phyloP scores from a whole-genome alignment of 2,329 filamentous ascomycete species.

The Ampelomyces quisqualis region DNA sequence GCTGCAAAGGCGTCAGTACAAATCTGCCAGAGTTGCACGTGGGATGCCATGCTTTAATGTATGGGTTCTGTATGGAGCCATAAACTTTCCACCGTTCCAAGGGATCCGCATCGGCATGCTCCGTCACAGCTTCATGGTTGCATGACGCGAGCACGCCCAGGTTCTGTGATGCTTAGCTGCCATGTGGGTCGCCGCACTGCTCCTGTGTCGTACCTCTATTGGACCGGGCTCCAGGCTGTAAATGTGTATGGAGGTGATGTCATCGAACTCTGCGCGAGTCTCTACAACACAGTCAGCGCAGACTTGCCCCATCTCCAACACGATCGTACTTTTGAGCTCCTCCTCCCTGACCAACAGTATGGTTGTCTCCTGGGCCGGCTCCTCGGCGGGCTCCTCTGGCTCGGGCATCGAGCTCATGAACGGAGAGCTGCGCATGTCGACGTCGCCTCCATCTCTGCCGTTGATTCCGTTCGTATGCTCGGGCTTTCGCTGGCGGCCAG shows the following conservation, averaged over 20 bases:
- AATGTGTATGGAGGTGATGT: slow-evolving; percentile 77
- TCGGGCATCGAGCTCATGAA: slow-evolving; percentile 67
- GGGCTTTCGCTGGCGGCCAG: slow-evolving; percentile 60
- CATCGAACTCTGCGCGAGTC: slow-evolving; percentile 65
- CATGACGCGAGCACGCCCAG: slow-evolving; percentile 71
- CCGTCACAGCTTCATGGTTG: slow-evolving; percentile 61
- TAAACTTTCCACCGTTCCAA: slow-evolving; percentile 62
- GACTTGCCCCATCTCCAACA: not conserved
- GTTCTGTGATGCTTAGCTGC: slow-evolving; percentile 50
- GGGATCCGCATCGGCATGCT: slow-evolving; percentile 60
- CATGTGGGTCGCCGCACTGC: slow-evolving; percentile 38
- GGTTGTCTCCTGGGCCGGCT: slow-evolving; percentile 57
- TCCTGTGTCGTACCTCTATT: slow-evolving; percentile 56
- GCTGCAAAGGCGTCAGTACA: slow-evolving; percentile 38
- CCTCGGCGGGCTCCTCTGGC: slow-evolving; percentile 42
- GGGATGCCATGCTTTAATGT: slow-evolving; percentile 55
- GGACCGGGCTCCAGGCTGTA: slow-evolving; percentile 78
- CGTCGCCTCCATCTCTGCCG: slow-evolving; percentile 61
- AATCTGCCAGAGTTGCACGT: not conserved
- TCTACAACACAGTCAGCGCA: slow-evolving; percentile 50
- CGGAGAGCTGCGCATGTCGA: slow-evolving; percentile 65
- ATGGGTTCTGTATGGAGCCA: slow-evolving; percentile 72
- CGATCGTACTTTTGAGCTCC: slow-evolving; percentile 62
- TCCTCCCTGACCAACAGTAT: slow-evolving; percentile 72
- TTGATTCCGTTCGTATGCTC: slow-evolving; percentile 43